Evolutionary conservation across 1,284 basidiomycete species (phyloP).

Genomic region (Earliella scabrosa): DNA sequence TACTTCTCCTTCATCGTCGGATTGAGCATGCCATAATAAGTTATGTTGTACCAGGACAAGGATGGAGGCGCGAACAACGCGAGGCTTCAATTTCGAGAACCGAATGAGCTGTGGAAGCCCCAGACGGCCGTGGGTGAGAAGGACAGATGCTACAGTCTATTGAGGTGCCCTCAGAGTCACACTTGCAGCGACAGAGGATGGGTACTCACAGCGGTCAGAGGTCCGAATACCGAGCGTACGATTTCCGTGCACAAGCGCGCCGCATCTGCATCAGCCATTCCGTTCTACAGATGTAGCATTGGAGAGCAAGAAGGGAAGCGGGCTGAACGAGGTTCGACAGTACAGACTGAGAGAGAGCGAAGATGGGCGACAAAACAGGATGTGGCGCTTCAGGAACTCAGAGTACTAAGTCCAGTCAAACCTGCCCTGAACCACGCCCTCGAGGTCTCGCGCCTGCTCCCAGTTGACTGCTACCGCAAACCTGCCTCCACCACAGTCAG

Average conservation of each 20-base stretch:
- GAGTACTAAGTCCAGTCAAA: slow-evolving; percentile 4
- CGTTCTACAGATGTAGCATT: slow-evolving; percentile 3
- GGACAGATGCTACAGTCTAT: slow-evolving; percentile 79
- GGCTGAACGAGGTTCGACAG: background rate
- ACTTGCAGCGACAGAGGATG: background rate
- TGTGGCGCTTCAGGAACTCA: slow-evolving; percentile 3
- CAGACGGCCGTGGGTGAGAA: slow-evolving; percentile 88
- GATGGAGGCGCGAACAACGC: slow-evolving; percentile 74
- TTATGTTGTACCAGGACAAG: slow-evolving; percentile 93
- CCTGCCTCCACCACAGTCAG: too few relatives aligned
- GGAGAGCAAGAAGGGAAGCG: background rate
- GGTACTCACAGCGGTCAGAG: slow-evolving; percentile 68
- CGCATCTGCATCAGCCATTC: slow-evolving; percentile 77
- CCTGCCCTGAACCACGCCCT: slow-evolving; percentile 21
- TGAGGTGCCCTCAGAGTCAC: background rate
- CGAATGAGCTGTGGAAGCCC: slow-evolving; percentile 74
- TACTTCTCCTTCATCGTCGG: slow-evolving; percentile 76
- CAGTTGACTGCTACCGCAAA: too few relatives aligned
- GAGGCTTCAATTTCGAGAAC: slow-evolving; percentile 66
- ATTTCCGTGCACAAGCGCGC: slow-evolving; percentile 76
- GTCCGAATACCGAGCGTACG: slow-evolving; percentile 79
- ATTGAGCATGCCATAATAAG: slow-evolving; percentile 82
- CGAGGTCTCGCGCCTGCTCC: too few relatives aligned
- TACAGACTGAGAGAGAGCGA: background rate
- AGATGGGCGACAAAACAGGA: background rate